Base-by-base conservation (phyloP, 495 filamentous ascomycete genomes). In the Jackrogersella minutella region DNA sequence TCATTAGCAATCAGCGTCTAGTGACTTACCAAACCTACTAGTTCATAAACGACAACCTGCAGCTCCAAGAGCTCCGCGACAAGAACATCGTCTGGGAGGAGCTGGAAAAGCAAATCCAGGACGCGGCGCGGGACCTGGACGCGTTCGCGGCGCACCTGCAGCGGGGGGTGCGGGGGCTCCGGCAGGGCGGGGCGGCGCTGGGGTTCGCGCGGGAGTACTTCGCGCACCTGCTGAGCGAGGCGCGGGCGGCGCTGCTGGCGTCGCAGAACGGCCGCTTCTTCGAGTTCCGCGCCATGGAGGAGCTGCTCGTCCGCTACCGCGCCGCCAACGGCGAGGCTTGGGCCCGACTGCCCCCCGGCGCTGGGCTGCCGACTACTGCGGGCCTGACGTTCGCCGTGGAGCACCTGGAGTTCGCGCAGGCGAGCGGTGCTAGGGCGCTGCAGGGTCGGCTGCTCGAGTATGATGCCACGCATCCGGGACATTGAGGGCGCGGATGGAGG, bases 201-300 rank as follows among this genome's bases (percentile, higher is more conserved):
- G 0, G 10, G 6, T 1, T 55, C 6, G 9, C 52, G 1, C 22
- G 22, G 26, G 11, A 37, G 16, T 68, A 63, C 33, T 68, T 47
- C 24, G 2, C 4, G 2, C 2, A 31, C 14, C 58, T 68, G n/a
- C 6, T 58, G 26, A 9, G 16, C 1, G 65, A 58, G 19, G 46
- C 58, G 3, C 16, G 41, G 9, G 9, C 47, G 1, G 40, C 53
- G 0, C 46, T 68, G 0, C 59, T 17, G 24, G 16, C 40, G 0
- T 63, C 65, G 47, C 65, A 68, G 34, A 68, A 68, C 47, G 65
- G 65, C 21, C 65, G 47, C 1, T 68, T 59, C 34, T 50, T 51
- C n/a, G 65, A 68, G 11, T 68, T 68, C 40, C 22, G 59, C 9
- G 41, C 58, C 14, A 59, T 68, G 58, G 65, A 68, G 43, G 65